A percentile compares a stretch with the other conserved stretches of the same genome.
Conservation (phyloP, 2,329 filamentous ascomycete species). For the Aspergillus brasiliensis region DNA sequence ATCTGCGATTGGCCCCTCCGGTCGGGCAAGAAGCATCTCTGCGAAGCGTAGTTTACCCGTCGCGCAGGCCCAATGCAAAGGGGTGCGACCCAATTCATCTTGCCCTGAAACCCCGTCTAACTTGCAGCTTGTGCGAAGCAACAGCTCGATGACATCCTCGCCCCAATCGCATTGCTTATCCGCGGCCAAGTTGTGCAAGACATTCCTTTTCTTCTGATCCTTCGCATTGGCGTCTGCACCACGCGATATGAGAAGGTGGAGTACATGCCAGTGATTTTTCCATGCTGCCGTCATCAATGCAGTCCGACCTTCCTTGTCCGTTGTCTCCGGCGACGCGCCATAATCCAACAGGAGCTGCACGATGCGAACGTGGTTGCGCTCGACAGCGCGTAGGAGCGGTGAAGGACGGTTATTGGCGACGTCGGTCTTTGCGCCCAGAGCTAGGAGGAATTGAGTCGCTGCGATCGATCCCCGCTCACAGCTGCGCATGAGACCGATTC, state of each 20-base stretch:
- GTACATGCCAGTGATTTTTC: conserved; percentile 43
- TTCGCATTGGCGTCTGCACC: conserved; percentile 39
- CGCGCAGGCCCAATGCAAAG: conserved; percentile 61
- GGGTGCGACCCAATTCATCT: conserved; percentile 54
- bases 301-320: conserved; percentile 50
- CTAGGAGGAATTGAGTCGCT: conserved; percentile 40
- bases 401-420: conserved; percentile 32
- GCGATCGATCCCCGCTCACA: conserved; percentile 40
- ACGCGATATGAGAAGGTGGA: conserved; percentile 41
- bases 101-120: conserved; percentile 44
- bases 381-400: conserved; percentile 42
- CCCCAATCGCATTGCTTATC: conserved; percentile 53
- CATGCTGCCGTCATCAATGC: conserved; percentile 49
- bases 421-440: conserved; percentile 41
- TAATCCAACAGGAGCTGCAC: conserved; percentile 46
- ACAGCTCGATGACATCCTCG: conserved; percentile 45
- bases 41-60: conserved; percentile 57
- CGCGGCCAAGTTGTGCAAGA: conserved; percentile 47
- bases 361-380: conserved; percentile 46
- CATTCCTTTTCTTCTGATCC: conserved; percentile 35
- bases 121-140: conserved; percentile 43
- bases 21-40: conserved; percentile 47
- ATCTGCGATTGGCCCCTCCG: conserved; percentile 38
- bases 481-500: conserved; percentile 43
- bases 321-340: conserved; percentile 33